These are phyloP conservation scores for Aspergillus arachidicola DNA, from an alignment of 2,329 filamentous ascomycete species.

Conservation along the genomic window DNA sequence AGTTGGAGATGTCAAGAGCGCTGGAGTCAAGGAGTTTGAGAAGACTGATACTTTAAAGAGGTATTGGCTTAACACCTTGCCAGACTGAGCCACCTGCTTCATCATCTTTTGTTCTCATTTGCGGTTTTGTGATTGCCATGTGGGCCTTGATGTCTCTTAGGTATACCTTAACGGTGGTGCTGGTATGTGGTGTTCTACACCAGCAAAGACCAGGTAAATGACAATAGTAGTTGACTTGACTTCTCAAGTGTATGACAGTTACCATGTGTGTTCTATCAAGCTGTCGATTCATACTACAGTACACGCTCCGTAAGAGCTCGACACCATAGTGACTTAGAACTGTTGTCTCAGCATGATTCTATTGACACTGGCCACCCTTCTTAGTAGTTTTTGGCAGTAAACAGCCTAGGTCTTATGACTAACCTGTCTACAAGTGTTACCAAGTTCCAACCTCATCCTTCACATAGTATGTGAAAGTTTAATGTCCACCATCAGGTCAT, in stretches of 20 bases:
- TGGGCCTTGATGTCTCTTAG: background rate
- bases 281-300: background rate
- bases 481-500: constrained; percentile 18
- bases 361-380: background rate
- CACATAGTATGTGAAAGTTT: background rate
- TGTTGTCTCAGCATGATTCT: background rate
- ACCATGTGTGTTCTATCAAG: no score
- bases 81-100: background rate
- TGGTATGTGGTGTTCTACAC: background rate
- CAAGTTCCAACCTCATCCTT: background rate
- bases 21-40: background rate
- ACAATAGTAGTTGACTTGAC: background rate
- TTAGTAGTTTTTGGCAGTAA: background rate
- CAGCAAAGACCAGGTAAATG: no score
- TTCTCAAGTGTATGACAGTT: background rate
- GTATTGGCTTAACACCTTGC: background rate
- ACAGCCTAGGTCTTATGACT: background rate
- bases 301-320: background rate
- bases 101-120: background rate
- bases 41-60: background rate
- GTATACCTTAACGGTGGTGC: background rate
- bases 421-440: background rate
- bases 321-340: background rate
- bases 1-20: background rate
- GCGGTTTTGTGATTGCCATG: no score